Conservation (phyloP, 1,284 basidiomycete genomes). For the Cronartium quercuum region DNA sequence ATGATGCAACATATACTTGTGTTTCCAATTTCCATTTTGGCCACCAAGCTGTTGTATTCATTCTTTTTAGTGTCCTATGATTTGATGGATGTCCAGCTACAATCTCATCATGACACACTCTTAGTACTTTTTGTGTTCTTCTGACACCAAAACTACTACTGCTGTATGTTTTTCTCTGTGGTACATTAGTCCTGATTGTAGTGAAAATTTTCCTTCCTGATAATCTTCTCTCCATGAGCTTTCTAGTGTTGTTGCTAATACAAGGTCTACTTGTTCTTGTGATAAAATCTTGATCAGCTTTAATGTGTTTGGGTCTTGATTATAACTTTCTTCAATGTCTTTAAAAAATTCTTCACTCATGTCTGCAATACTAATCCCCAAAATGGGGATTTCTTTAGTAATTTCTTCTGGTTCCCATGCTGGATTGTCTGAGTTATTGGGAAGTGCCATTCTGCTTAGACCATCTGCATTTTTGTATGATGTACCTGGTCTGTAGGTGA, state of each 20-base stretch:
- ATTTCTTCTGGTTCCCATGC: neutral
- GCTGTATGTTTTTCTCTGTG: neutral
- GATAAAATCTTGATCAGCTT: neutral
- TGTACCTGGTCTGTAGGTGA: neutral
- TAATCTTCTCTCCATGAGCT: neutral
- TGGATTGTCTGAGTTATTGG: neutral
- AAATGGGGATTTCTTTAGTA: neutral
- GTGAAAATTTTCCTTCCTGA: neutral
- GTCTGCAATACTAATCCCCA: neutral
- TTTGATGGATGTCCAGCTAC: neutral
- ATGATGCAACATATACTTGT: too few relatives aligned
- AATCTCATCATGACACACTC: neutral
- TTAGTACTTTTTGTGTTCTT: neutral
- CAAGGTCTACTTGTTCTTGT: neutral
- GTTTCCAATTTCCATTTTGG: neutral
- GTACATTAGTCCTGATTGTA: neutral
- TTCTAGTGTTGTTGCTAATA: neutral
- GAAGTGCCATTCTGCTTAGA: neutral
- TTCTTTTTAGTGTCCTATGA: neutral
- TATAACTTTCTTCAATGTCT: neutral
- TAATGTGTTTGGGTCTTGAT: neutral
- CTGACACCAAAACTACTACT: neutral
- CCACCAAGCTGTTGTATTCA: neutral
- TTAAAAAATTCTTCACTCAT: neutral
- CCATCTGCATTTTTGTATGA: neutral